Base-by-base conservation (phyloP, 176 grass and related monocot species). In the Oryza officinalis region DNA sequence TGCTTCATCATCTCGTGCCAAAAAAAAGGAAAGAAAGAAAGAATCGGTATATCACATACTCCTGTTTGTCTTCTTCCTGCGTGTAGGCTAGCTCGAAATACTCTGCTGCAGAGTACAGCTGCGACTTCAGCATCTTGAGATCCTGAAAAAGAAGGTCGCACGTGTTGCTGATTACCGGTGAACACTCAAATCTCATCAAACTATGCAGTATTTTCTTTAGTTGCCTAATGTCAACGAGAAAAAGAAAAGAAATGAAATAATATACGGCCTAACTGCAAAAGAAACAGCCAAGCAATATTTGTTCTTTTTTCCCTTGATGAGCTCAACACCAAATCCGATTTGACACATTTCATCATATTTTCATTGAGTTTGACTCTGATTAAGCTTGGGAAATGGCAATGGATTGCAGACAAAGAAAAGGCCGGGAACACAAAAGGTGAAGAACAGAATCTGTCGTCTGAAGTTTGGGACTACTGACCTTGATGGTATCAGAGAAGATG, bases 31-130 rank as follows among this genome's bases (percentile, higher is more conserved):
- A 30, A 38, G 75, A 33, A 33, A 17, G 79, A 38, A 74, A 25
- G 28, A 75, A 77, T 73, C 6, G 52, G 20, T 80, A 13, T 18
- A 63, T 2, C 25, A 64, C 83, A 10, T 89, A 84, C 91, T 67
- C 54, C 31, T 92, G 68, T 18, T 92, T 94, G 26, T 88, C 63
- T 1, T 85, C 83, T 73, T 94, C 83, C 30, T 82, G 79, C 27
- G 52, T 90, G 63, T 97, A 97, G 17, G 89, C 81, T 83, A 92
- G 63, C 63, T 97, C 94, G 23, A 94, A 97, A 67, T 97, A 97
- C 81, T 97, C 92, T 46, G 92, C 94, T 25, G 92, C 92, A 0
- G 92, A 97, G 86, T 94, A 97, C 27, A 97, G 74, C 45, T 97
- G 92, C 10, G 88, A 88, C 71, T 87, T 86, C 63, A 97, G 27